phyloP scores from a whole-genome alignment of 768 basidiomycete genomes.

The Psilocybe sp. region DNA sequence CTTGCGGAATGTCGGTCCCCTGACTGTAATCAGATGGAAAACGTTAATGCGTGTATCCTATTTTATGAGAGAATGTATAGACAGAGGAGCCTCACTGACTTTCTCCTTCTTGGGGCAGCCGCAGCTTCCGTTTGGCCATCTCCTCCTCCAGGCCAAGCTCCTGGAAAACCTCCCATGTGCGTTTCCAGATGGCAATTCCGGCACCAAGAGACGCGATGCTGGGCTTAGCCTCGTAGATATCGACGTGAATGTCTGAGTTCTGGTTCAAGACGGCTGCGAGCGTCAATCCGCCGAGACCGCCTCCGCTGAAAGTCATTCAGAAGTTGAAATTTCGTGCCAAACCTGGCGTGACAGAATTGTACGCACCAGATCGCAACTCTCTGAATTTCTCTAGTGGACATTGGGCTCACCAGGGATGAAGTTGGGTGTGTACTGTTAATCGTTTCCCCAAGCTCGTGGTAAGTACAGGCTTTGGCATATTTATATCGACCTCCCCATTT shows the following conservation, averaged over 20 bases:
- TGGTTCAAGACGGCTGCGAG: neutral
- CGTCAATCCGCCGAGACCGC: neutral
- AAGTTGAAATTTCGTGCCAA: no score
- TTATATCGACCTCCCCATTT: no score
- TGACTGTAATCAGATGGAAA: neutral
- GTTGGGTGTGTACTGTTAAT: no score
- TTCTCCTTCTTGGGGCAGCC: neutral
- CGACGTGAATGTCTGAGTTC: neutral
- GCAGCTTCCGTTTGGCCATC: neutral
- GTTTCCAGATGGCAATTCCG: neutral
- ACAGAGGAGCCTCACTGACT: neutral
- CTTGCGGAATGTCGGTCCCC: neutral
- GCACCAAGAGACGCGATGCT: neutral
- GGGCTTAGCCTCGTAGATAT: neutral
- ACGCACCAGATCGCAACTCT: no score
- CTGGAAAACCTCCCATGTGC: neutral
- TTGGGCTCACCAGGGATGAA: no score
- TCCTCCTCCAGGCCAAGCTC: neutral
- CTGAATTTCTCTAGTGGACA: no score
- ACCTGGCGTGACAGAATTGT: no score
- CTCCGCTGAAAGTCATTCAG: constrained; percentile 2
- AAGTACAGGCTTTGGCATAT: no score
- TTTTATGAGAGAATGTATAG: no score
- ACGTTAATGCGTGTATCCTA: no score
- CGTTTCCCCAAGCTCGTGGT: no score